phyloP scores from a whole-genome alignment of 192 early-diverging fungal genomes.

The Coemansia sp. region DNA sequence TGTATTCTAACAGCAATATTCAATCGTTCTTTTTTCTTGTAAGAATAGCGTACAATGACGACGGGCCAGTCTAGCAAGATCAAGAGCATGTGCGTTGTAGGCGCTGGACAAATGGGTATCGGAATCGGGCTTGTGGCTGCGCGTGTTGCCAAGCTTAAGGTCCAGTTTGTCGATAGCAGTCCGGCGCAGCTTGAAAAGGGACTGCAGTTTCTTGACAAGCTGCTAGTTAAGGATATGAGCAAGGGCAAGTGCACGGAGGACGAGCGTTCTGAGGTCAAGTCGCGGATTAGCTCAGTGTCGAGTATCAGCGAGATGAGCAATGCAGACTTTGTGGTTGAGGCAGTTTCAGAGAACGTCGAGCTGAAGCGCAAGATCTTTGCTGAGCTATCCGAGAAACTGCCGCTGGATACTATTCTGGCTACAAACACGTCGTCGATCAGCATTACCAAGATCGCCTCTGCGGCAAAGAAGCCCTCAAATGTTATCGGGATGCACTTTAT shows the following conservation, averaged over 20 bases:
- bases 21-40: neutral
- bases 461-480: conserved; percentile 58
- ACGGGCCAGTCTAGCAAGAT: conserved; percentile 19
- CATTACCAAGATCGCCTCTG: conserved; percentile 95
- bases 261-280: conserved; percentile 60
- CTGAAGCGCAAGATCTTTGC: conserved; percentile 82
- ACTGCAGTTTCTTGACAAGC: conserved; percentile 73
- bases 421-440: conserved; percentile 97
- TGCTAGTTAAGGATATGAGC: conserved; percentile 84
- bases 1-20: neutral
- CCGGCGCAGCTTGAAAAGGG: conserved; percentile 75
- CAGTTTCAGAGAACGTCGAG: conserved; percentile 79
- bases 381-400: conserved; percentile 67
- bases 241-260: conserved; percentile 84
- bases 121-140: conserved; percentile 91
- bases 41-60: conserved; percentile 28
- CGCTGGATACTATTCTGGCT: conserved; percentile 75
- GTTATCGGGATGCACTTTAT: conserved; percentile 99
- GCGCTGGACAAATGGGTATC: conserved; percentile 94
- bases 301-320: conserved; percentile 60
- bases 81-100: conserved; percentile 75
- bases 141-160: conserved; percentile 71
- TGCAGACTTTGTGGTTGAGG: conserved; percentile 91
- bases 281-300: conserved; percentile 62
- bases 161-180: conserved; percentile 79